Percentiles rank a stretch among this genome's conserved stretches.
Conservation (phyloP, 495 filamentous ascomycete genomes). For the Podospora pseudopauciseta region DNA sequence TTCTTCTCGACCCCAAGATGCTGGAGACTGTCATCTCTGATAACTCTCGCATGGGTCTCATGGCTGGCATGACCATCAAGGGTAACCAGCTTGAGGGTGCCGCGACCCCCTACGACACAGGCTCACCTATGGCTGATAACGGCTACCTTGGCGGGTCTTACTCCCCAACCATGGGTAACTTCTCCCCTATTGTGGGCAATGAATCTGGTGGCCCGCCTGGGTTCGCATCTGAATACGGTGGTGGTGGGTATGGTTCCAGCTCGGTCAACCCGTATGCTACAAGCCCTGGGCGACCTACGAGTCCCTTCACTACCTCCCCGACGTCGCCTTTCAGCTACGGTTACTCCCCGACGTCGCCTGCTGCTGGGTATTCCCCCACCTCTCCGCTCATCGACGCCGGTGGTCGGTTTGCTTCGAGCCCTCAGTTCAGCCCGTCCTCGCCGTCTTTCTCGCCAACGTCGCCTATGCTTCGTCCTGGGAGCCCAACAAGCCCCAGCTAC, state of each 20-base stretch:
- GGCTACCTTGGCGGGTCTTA: constrained; percentile 54
- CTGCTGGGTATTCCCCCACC: constrained; percentile 70
- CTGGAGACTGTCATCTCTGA: constrained; percentile 90
- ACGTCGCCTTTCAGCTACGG: constrained; percentile 65
- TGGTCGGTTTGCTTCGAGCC: constrained; percentile 65
- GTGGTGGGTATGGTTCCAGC: constrained; percentile 47
- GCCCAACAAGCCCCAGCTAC: constrained; percentile 64
- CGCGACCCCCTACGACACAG: constrained; percentile 90
- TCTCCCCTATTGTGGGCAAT: constrained; percentile 82
- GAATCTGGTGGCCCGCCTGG: constrained; percentile 74
- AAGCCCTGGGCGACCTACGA: constrained; percentile 67
- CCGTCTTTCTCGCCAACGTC: constrained; percentile 84
- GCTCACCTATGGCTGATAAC: constrained; percentile 79
- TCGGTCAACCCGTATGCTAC: constrained; percentile 66
- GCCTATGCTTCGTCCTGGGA: constrained; percentile 59
- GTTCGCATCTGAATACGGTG: constrained; percentile 56
- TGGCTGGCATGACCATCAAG: constrained; percentile 70
- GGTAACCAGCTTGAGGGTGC: constrained; percentile 73
- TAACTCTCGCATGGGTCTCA: constrained; percentile 75
- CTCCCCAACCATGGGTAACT: constrained; percentile 77
- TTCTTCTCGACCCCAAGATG: constrained; percentile 89
- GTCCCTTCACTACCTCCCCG: constrained; percentile 76
- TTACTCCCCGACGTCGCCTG: constrained; percentile 63
- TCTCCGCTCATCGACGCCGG: constrained; percentile 60
- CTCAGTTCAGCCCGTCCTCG: constrained; percentile 67